Evolutionary conservation across 176 grass and related monocot species (phyloP).

Genomic region (Oryza brachyantha): DNA sequence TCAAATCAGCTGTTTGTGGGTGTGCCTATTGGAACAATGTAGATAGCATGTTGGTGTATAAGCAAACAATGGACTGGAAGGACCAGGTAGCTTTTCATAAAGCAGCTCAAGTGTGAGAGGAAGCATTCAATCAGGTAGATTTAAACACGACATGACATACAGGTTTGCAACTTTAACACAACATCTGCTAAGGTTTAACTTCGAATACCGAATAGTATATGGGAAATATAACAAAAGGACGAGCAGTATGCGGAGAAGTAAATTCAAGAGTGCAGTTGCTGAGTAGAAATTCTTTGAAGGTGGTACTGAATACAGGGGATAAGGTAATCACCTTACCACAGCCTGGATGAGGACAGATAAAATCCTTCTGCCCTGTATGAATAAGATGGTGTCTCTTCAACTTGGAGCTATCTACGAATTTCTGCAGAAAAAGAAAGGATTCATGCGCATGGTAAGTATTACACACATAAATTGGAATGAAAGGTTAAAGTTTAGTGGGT

Average conservation of each 20-base stretch:
- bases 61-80: background rate
- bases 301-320: background rate
- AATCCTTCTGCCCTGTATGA: slow-evolving; percentile 90
- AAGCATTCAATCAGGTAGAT: background rate
- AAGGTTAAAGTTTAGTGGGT: background rate
- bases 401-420: slow-evolving; percentile 92
- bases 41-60: background rate
- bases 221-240: background rate
- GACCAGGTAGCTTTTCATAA: background rate
- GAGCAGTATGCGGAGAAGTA: background rate
- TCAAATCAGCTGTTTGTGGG: background rate
- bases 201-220: no score
- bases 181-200: background rate
- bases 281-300: background rate
- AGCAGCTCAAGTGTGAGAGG: background rate
- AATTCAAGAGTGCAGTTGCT: background rate
- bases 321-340: slow-evolving; percentile 72
- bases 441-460: no score
- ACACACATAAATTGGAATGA: background rate
- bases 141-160: background rate
- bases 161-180: slow-evolving; percentile 8
- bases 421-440: slow-evolving; percentile 48
- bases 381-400: slow-evolving; percentile 83
- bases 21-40: background rate
- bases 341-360: slow-evolving; percentile 67